Base-by-base conservation (phyloP, 441 rosid species). In the Arabidopsis lyrata region DNA sequence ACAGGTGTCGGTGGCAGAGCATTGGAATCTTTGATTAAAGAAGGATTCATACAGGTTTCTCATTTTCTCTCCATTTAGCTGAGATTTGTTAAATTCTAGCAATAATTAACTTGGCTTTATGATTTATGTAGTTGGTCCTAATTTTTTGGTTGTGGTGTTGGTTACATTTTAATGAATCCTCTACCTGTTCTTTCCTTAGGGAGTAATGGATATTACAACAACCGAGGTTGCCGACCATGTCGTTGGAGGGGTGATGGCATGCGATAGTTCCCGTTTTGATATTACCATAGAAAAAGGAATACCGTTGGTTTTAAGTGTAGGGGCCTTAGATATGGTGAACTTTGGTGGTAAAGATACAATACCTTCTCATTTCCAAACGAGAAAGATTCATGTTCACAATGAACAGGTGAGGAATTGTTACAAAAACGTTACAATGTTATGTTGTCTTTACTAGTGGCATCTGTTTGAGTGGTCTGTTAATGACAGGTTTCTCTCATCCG, bases 1-100 rank as follows among this genome's bases (percentile, higher is more conserved):
- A 95, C 97, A 15, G 99, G 97, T 24, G 84, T 89, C 2, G 99
- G 99, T 44, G 99, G 97, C 61, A 90, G 85, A 78, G 93, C 99
- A 15, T 90, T 94, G 99, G 97, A 94, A 74, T 85, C 90, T 74
- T 81, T 95, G 75, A 90, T 90, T 74, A 78, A 80, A 60, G 83
- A 90, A 80, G 99, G 97, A 8, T 83, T 90, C 74, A 88, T 95
- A 65, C 88, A 90, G 93, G 98, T 93, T 73, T 44, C 65, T 72
- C 31, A 22, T 61, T 42, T 20, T 29, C 31, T 16, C 22, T 18
- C 27, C 41, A 42, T 53, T 35, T 22, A 20, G 1, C 10, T 4
- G 2, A 29, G 20, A 63, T 63, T 65, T 47, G 31, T 27, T 24
- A 22, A 39, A 49, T 42, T 27, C 6, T 60, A n/a, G 11, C 65